phyloP scores from a whole-genome alignment of 1,284 basidiomycete species.

The Vanrija pseudolonga region DNA sequence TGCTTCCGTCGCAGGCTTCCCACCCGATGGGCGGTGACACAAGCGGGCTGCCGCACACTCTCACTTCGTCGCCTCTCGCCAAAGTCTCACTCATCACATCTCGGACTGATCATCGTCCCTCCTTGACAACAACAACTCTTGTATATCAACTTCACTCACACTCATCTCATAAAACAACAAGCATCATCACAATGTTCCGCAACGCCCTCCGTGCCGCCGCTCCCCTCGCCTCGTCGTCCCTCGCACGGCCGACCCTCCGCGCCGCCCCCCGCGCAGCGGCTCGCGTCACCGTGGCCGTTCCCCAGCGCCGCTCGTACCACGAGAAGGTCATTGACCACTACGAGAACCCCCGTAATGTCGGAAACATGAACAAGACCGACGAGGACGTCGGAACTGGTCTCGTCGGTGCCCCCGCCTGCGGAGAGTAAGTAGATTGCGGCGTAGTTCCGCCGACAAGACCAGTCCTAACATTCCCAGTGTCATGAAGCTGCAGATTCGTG shows the following conservation, averaged over 20 bases:
- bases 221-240: slow-evolving; percentile 26
- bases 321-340: slow-evolving; percentile 95
- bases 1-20: too few species aligned
- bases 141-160: not conserved
- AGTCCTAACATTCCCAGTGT: slow-evolving; percentile 64
- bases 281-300: slow-evolving; percentile 18
- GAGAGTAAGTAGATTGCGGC: slow-evolving; percentile 34
- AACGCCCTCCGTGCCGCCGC: slow-evolving; percentile 26
- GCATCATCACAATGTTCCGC: slow-evolving; percentile 29
- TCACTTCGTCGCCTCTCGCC: too few species aligned
- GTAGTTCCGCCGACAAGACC: not conserved
- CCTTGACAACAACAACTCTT: too few species aligned
- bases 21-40: too few species aligned
- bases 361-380: slow-evolving; percentile 29
- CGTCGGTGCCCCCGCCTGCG: slow-evolving; percentile 71
- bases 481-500: slow-evolving; percentile 99
- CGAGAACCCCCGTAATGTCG: slow-evolving; percentile 91
- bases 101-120: too few species aligned
- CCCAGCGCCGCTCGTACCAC: slow-evolving; percentile 64
- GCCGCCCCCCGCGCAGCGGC: slow-evolving; percentile 8
- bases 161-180: not conserved
- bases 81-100: too few species aligned
- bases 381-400: slow-evolving; percentile 79
- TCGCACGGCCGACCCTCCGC: too few species aligned
- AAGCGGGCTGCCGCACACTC: too few species aligned